Percentiles rank a stretch among this genome's conserved stretches.
Conservation (phyloP, 2,329 filamentous ascomycete genomes). For the Beauveria rudraprayagi region DNA sequence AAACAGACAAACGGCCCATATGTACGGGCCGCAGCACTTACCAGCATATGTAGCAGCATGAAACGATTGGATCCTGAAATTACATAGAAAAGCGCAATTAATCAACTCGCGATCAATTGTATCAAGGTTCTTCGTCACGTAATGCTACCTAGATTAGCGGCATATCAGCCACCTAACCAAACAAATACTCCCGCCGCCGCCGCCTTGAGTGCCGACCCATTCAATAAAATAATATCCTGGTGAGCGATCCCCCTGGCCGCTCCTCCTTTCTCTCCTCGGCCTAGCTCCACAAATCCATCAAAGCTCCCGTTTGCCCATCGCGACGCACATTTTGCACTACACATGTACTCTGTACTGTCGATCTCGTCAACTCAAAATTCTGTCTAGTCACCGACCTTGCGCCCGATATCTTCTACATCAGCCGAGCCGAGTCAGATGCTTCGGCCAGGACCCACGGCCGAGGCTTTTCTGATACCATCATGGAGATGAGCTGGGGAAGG, state of each 20-base stretch:
- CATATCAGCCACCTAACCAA: background rate
- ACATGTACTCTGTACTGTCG: background rate
- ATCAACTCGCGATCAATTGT: no score
- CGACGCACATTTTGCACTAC: background rate
- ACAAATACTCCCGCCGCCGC: background rate
- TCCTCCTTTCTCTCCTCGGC: background rate
- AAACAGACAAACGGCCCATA: background rate
- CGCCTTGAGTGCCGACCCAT: background rate
- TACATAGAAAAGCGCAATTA: no score
- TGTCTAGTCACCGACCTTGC: background rate
- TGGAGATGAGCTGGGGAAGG: background rate
- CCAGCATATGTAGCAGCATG: background rate
- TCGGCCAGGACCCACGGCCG: background rate
- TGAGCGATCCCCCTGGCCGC: background rate
- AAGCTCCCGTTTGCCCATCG: background rate
- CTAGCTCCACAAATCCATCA: background rate
- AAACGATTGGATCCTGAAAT: no score
- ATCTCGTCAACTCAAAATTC: background rate
- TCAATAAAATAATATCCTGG: background rate
- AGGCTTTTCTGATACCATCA: background rate
- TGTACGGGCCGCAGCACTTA: background rate
- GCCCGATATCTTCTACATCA: background rate
- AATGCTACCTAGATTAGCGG: background rate
- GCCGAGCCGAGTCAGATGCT: conserved; percentile 6
- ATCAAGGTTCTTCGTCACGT: background rate